Evolutionary conservation across 2,329 filamentous ascomycete species (phyloP).

Genomic region (Raffaelea albimanens): DNA sequence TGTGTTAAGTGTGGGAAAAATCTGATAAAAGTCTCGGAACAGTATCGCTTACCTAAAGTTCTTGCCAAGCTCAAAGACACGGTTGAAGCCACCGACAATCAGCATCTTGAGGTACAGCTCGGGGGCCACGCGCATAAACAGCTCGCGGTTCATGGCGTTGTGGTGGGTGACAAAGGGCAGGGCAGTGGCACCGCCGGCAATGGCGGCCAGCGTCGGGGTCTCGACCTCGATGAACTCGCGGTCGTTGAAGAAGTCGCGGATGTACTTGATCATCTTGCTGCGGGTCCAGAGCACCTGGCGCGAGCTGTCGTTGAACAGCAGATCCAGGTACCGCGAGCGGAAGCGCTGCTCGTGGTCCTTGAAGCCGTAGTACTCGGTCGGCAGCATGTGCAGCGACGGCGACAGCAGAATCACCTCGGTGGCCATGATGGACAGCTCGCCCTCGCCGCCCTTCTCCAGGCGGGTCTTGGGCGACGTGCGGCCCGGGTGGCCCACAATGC

Average conservation of each 20-base stretch:
- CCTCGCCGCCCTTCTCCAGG: conserved; percentile 65
- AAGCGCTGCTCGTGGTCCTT: conserved; percentile 91
- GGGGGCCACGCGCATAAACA: conserved; percentile 90
- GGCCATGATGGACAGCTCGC: conserved; percentile 91
- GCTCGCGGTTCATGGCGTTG: conserved; percentile 89
- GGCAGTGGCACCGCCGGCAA: conserved; percentile 90
- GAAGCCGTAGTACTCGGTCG: conserved; percentile 86
- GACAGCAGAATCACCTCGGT: conserved; percentile 76
- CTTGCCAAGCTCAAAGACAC: conserved; percentile 90
- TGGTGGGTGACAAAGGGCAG: conserved; percentile 93
- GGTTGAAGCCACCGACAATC: conserved; percentile 86
- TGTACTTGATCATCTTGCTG: conserved; percentile 78
- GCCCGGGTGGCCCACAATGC: conserved; percentile 74
- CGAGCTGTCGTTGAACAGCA: conserved; percentile 91
- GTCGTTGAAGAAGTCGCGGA: conserved; percentile 81
- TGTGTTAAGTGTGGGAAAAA: not conserved
- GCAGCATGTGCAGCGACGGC: conserved; percentile 84
- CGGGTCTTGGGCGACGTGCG: conserved; percentile 86
- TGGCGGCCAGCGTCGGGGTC: conserved; percentile 95
- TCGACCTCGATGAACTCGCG: conserved; percentile 89
- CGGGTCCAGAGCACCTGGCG: conserved; percentile 77
- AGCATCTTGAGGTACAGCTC: conserved; percentile 96
- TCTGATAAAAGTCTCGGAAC: too few relatives aligned
- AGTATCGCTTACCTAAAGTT: conserved; percentile 62
- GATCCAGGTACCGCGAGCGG: conserved; percentile 86